Conservation (phyloP, 2,329 filamentous ascomycete genomes). For the Byssochlamys sp. region DNA sequence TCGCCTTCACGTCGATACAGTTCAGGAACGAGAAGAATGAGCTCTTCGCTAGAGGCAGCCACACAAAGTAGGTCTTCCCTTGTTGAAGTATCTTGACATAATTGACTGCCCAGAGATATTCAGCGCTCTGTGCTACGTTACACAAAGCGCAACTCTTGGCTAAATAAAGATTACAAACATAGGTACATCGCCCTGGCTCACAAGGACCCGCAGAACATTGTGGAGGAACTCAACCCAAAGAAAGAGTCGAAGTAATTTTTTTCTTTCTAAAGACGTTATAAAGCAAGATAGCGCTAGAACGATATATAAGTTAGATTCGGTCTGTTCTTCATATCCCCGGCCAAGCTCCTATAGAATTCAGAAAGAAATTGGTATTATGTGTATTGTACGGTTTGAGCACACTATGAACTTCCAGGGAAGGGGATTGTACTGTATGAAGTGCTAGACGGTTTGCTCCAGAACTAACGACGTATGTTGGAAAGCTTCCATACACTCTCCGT, state of each 20-base stretch:
- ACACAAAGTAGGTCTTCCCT: slow-evolving; percentile 49
- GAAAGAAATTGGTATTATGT: too few species aligned
- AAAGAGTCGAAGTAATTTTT: slow-evolving; percentile 2
- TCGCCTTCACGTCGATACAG: slow-evolving; percentile 54
- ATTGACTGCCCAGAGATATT: background rate
- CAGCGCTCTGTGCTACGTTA: background rate
- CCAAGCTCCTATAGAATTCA: too few species aligned
- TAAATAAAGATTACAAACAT: background rate
- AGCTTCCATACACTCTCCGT: background rate
- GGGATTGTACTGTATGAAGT: background rate
- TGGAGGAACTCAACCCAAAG: slow-evolving; percentile 44
- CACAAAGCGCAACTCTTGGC: background rate
- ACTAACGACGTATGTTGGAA: background rate
- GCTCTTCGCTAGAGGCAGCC: slow-evolving; percentile 55
- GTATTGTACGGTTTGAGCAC: too few species aligned
- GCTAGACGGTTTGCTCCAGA: background rate
- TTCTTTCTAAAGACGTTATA: background rate
- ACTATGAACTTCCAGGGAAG: too few species aligned
- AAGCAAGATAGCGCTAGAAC: background rate
- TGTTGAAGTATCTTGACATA: too few species aligned
- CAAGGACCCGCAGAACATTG: slow-evolving; percentile 54
- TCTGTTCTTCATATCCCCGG: background rate
- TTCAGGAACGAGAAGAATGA: slow-evolving; percentile 53
- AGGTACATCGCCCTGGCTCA: slow-evolving; percentile 51
- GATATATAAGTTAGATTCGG: background rate